Evolutionary conservation across 1,284 basidiomycete species (phyloP).

Genomic region (Ganoderma lingzhi): DNA sequence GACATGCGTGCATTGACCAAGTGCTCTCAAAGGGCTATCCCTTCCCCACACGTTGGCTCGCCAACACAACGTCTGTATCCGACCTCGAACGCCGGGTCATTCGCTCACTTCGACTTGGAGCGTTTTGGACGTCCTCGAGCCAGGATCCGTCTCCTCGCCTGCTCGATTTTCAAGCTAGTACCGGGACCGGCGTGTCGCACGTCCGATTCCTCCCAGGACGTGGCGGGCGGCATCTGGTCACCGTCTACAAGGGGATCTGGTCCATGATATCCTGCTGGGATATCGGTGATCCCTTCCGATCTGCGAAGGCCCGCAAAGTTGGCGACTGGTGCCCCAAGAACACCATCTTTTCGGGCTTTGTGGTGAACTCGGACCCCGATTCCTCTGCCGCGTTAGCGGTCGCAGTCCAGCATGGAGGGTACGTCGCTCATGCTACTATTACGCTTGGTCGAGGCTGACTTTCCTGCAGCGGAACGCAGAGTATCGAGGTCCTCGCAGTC

Average conservation of each 20-base stretch:
- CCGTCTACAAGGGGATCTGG: constrained; percentile 68
- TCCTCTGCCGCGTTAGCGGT: constrained; percentile 58
- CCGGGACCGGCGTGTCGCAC: constrained; percentile 54
- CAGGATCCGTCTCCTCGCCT: constrained; percentile 32
- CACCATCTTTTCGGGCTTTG: constrained; percentile 57
- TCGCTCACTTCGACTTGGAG: constrained; percentile 51
- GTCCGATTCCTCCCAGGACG: constrained; percentile 58
- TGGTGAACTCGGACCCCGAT: constrained; percentile 53
- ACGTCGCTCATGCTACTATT: constrained; percentile 13
- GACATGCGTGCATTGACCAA: constrained; percentile 52
- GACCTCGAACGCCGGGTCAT: constrained; percentile 55
- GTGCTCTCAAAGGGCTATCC: constrained; percentile 56
- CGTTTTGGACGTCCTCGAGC: constrained; percentile 50
- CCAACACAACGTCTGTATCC: constrained; percentile 37
- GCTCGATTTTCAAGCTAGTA: constrained; percentile 38
- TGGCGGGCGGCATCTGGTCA: constrained; percentile 53
- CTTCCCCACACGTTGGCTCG: constrained; percentile 45
- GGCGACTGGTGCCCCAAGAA: constrained; percentile 62
- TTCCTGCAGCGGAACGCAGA: constrained; percentile 24
- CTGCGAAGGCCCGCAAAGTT: constrained; percentile 35
- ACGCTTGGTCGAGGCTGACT: neutral
- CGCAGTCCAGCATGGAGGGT: constrained; percentile 45
- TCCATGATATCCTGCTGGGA: constrained; percentile 61
- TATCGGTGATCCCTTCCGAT: constrained; percentile 32
- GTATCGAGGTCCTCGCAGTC: constrained; percentile 37